Evolutionary conservation across 192 early-diverging fungal species (phyloP), one percentile per base, ranked within the genome.

Genomic region (Podila epicladia): DNA sequence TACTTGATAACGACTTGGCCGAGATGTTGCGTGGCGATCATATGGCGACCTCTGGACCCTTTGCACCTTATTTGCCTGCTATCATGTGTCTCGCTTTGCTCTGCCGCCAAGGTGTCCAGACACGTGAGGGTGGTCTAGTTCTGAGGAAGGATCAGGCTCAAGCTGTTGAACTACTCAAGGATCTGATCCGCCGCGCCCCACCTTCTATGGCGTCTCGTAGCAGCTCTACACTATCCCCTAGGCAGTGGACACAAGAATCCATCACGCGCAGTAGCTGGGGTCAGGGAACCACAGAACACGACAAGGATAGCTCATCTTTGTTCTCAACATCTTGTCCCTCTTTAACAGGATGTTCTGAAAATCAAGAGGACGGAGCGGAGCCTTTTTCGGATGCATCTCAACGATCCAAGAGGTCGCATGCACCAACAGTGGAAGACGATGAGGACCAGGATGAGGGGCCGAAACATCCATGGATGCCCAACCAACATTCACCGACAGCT

Each of bases 41-140:
- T 22, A 33, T 7, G 35, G 57, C 57, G 24, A 12, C 38, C 24
- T 32, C 33, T 19, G 75, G 75, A 0, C 69, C 75, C 3, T 77
- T 77, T 57, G 68, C 60, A 7, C 68, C 68, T 9, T 77, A 77
- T 33, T 58, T 77, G 7, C 75, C 75, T 26, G 68, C 75, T 22
- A 71, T 77, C 24, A 35, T 77, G 2, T 77, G 75, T 62, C 64
- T 77, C 9, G 63, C 75, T 3, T 28, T 77, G 5, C 33, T 77
- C 2, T 77, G 75, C 45, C 68, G 75, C 62, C 75, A 77, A 35
- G 75, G 75, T 17, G 68, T 77, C 13, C 67, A 77, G 59, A 65
- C 64, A 1, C 55, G 64, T 19, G 64, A 71, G 3, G 75, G 69
- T 9, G 37, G 32, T 37, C 49, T 71, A 24, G 61, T 77, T 22